Conservation (phyloP, 345 rosid species). For the Sonneratia alba region DNA sequence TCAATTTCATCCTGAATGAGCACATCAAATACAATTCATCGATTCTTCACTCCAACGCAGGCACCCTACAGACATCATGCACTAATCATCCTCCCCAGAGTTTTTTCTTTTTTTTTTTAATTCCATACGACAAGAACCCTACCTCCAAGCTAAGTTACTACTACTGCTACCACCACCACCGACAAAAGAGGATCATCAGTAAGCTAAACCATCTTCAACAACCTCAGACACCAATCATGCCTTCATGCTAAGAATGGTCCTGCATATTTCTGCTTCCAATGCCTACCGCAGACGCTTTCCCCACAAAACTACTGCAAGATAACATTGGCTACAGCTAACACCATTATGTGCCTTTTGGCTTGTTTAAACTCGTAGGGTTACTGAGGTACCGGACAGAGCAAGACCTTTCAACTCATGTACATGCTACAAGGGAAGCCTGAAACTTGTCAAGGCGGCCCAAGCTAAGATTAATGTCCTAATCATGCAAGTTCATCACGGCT, state of each 20-base stretch:
- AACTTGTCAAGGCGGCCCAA: background rate
- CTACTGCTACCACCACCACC: background rate
- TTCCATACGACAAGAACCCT: too few relatives aligned
- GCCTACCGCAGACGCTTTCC: background rate
- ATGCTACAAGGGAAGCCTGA: background rate
- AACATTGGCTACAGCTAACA: background rate
- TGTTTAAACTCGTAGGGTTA: background rate
- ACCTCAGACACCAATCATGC: background rate
- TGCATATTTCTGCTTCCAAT: background rate
- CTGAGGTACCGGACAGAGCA: background rate
- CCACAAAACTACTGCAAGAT: background rate
- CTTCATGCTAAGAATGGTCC: background rate
- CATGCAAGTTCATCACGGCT: background rate
- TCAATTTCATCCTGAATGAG: too few relatives aligned
- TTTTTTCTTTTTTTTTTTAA: too few relatives aligned
- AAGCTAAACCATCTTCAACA: background rate
- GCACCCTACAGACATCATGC: too few relatives aligned
- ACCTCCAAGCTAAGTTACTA: background rate
- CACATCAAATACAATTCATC: too few relatives aligned
- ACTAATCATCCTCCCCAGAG: too few relatives aligned
- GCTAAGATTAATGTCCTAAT: background rate
- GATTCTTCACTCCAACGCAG: too few relatives aligned
- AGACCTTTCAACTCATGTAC: background rate
- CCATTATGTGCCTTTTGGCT: background rate
- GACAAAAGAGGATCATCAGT: background rate